Percentiles rank a stretch among this genome's conserved stretches.
Evolutionary conservation across 1,284 basidiomycete species (phyloP).

Genomic region (Trichosporon sp.): DNA sequence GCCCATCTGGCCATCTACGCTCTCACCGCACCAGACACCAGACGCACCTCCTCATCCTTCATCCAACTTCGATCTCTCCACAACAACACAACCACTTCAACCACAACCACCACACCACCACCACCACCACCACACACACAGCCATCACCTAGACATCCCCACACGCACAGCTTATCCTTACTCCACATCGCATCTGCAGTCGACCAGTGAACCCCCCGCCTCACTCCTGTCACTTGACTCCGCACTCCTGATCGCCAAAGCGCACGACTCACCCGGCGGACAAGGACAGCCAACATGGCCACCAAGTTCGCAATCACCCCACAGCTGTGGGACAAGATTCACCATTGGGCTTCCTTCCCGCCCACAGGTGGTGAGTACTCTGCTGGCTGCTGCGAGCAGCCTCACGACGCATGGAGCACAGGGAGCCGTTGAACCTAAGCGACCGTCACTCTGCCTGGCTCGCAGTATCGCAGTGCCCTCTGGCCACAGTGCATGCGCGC

Average conservation of each 20-base stretch:
- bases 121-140: not conserved
- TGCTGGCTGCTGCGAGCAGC: not conserved
- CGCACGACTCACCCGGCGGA: not conserved
- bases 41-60: no score
- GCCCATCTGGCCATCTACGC: not conserved
- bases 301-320: constrained; percentile 65
- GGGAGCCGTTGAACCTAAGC: not conserved
- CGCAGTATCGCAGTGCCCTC: not conserved
- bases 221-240: not conserved
- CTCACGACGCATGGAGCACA: not conserved
- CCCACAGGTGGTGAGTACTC: constrained; percentile 77
- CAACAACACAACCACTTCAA: not conserved
- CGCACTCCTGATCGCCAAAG: not conserved
- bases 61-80: no score
- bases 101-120: no score
- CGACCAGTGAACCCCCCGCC: not conserved
- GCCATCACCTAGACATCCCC: not conserved
- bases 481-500: not conserved
- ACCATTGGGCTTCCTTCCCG: constrained; percentile 91
- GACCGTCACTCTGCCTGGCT: not conserved
- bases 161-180: not conserved
- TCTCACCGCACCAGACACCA: not conserved
- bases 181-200: no score
- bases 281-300: constrained; percentile 43
- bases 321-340: constrained; percentile 87